Percentiles rank a stretch among this genome's conserved stretches.
Conservation (phyloP, 768 basidiomycete species). For the Boletus rufocinnamomeus region DNA sequence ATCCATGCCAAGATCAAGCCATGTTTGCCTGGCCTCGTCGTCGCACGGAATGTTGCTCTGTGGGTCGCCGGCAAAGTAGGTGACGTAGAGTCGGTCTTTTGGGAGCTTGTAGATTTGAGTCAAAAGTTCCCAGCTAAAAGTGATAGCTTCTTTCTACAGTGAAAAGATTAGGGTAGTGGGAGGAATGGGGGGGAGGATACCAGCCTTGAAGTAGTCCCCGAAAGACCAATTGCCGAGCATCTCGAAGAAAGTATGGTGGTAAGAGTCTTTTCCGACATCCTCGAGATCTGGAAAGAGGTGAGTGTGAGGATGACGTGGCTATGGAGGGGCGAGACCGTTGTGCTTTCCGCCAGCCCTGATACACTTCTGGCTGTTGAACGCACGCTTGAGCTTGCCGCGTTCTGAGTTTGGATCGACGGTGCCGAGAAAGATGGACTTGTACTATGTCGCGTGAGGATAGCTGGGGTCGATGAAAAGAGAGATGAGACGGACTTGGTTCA, state of each 20-base stretch:
- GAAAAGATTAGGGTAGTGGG: slow-evolving; percentile 7
- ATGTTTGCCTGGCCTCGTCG: slow-evolving; percentile 81
- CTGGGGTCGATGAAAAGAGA: neutral
- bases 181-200: slow-evolving; percentile 9
- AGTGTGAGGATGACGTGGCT: neutral
- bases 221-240: slow-evolving; percentile 99
- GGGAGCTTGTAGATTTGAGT: slow-evolving; percentile 88
- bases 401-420: slow-evolving; percentile 95
- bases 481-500: slow-evolving; percentile 74
- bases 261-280: slow-evolving; percentile 98
- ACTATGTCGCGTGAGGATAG: slow-evolving; percentile 49
- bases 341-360: slow-evolving; percentile 99
- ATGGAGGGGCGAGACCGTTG: slow-evolving; percentile 61
- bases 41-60: slow-evolving; percentile 85
- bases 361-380: slow-evolving; percentile 97
- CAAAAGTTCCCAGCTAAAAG: slow-evolving; percentile 92
- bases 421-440: slow-evolving; percentile 97
- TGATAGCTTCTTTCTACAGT: slow-evolving; percentile 84
- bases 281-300: slow-evolving; percentile 72
- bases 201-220: slow-evolving; percentile 98
- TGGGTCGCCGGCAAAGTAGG: slow-evolving; percentile 96
- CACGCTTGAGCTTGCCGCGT: slow-evolving; percentile 86
- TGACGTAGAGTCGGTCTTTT: slow-evolving; percentile 91
- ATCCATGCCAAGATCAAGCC: slow-evolving; percentile 85
- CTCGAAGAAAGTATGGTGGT: slow-evolving; percentile 98